phyloP scores from a whole-genome alignment of 2,329 filamentous ascomycete species.

The Exserohilum turcica region DNA sequence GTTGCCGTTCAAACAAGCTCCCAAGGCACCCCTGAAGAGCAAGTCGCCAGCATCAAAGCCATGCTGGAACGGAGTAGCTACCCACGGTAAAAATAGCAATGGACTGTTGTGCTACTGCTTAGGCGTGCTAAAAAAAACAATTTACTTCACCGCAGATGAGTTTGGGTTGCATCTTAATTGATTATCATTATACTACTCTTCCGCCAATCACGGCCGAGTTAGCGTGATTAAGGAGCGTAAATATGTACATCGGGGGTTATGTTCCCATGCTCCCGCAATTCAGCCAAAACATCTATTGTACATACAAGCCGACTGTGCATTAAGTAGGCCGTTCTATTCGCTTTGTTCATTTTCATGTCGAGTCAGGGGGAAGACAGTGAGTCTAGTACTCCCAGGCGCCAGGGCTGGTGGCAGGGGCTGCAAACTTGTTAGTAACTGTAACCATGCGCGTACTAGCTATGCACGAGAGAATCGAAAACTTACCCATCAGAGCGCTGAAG shows the following conservation, averaged over 20 bases:
- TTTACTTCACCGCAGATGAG: background rate
- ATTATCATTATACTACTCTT: constrained; percentile 29
- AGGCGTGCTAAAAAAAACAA: background rate
- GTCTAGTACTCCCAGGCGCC: constrained; percentile 48
- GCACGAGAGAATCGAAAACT: constrained; percentile 11
- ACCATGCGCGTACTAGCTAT: background rate
- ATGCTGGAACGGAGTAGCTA: background rate
- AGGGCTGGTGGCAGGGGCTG: constrained; percentile 22
- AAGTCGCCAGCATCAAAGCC: constrained; percentile 30
- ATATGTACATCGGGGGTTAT: constrained; percentile 16
- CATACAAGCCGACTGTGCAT: constrained; percentile 2
- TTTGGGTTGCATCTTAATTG: background rate
- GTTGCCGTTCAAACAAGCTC: constrained; percentile 23
- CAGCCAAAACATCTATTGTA: background rate
- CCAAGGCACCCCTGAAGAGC: constrained; percentile 28
- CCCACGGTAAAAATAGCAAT: background rate
- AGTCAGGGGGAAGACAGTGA: background rate
- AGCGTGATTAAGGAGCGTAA: constrained; percentile 13
- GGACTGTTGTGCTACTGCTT: too few relatives aligned
- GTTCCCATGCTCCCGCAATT: constrained; percentile 1
- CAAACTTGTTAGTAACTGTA: constrained; percentile 16
- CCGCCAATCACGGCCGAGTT: constrained; percentile 5
- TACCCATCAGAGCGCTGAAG: constrained; percentile 43
- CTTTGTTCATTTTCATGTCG: background rate
- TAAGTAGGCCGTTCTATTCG: constrained; percentile 4